These are phyloP conservation scores for Yarrowia sp. DNA, from an alignment of 805 yeast species.

Conservation along the genomic window DNA sequence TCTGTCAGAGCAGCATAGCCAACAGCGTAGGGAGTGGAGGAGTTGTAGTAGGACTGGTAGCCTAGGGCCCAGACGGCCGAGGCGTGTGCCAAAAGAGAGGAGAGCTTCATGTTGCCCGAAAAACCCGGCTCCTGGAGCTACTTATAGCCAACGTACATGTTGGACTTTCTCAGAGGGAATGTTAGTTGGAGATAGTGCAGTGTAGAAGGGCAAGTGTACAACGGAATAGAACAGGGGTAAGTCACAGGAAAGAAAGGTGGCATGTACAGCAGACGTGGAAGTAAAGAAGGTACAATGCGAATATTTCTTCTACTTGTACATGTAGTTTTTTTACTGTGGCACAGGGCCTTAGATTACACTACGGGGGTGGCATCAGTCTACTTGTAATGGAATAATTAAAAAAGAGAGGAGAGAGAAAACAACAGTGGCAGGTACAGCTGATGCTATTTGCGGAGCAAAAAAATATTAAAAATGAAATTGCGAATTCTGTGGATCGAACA, in stretches of 20 bases:
- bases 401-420: too few species aligned
- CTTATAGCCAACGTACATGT: background rate
- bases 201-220: background rate
- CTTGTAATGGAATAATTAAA: too few species aligned
- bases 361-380: too few species aligned
- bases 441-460: background rate
- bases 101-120: background rate
- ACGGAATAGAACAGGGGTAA: background rate
- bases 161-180: background rate
- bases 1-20: conserved; percentile 10
- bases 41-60: background rate
- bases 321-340: too few species aligned
- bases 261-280: too few species aligned
- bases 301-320: too few species aligned
- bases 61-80: background rate
- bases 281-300: too few species aligned
- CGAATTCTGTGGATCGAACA: conserved; percentile 69
- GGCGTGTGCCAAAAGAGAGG: background rate
- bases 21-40: conserved; percentile 3
- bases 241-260: too few species aligned
- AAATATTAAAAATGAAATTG: conserved; percentile 28
- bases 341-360: too few species aligned
- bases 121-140: background rate
- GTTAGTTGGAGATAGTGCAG: background rate
- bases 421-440: too few species aligned